Evolutionary conservation across 495 filamentous ascomycete genomes (phyloP).

Genomic region (Aspergillus steynii): DNA sequence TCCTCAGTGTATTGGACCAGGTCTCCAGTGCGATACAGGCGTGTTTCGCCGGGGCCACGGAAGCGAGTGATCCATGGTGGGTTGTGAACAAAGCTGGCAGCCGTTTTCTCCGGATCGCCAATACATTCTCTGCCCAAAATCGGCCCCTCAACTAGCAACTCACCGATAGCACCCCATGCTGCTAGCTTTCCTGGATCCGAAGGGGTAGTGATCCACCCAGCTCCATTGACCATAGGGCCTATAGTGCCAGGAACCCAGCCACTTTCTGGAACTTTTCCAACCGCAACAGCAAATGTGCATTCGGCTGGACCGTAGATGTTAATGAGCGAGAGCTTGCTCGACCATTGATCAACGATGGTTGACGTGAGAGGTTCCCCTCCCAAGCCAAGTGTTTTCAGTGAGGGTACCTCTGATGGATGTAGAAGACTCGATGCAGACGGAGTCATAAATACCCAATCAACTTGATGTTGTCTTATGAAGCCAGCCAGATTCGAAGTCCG

Average conservation of each 20-base stretch:
- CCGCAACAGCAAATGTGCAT: background rate
- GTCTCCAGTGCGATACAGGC: constrained; percentile 22
- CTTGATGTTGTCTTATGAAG: background rate
- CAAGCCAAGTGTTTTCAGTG: background rate
- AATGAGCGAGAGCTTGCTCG: background rate
- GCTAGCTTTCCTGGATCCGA: constrained; percentile 52
- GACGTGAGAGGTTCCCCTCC: constrained; percentile 2
- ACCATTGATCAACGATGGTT: background rate
- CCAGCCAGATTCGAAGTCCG: background rate
- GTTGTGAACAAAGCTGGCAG: constrained; percentile 60
- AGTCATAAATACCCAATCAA: constrained; percentile 1
- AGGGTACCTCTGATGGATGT: background rate
- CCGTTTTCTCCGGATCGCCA: constrained; percentile 54
- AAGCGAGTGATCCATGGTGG: constrained; percentile 43
- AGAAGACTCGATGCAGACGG: background rate
- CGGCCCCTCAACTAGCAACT: constrained; percentile 73
- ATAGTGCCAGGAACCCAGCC: background rate
- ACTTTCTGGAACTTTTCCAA: background rate
- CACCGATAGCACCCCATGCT: constrained; percentile 62
- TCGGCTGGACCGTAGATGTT: constrained; percentile 6
- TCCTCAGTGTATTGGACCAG: constrained; percentile 39
- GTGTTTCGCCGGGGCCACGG: constrained; percentile 15
- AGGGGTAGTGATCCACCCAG: constrained; percentile 58
- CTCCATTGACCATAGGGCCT: background rate
- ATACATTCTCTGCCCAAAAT: constrained; percentile 70